These are phyloP conservation scores for Sapria himalayana DNA, from an alignment of 345 rosid species.

Conservation along the genomic window DNA sequence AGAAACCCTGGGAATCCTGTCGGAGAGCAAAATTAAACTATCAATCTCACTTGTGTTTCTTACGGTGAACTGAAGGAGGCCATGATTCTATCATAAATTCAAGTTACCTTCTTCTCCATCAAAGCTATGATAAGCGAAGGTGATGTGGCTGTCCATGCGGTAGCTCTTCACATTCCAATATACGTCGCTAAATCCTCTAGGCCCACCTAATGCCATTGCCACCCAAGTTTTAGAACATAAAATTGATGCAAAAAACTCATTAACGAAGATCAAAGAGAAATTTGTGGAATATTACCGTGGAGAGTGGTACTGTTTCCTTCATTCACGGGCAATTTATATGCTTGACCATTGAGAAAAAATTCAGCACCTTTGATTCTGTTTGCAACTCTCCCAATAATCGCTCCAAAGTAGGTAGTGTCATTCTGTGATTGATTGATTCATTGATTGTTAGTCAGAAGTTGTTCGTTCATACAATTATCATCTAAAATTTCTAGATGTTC, in stretches of 20 bases:
- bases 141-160: conserved; percentile 21
- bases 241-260: neutral
- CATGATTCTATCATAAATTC: too few species aligned
- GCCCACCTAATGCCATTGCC: conserved; percentile 47
- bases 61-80: too few species aligned
- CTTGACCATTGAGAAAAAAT: conserved; percentile 41
- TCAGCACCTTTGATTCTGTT: conserved; percentile 57
- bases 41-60: too few species aligned
- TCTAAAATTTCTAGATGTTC: too few species aligned
- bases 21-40: neutral
- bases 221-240: too few species aligned
- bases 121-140: conserved; percentile 40
- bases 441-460: too few species aligned
- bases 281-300: too few species aligned
- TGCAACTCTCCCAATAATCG: conserved; percentile 69
- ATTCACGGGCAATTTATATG: conserved; percentile 42
- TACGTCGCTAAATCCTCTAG: conserved; percentile 57
- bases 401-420: conserved; percentile 38
- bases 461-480: too few species aligned
- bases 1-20: conserved; percentile 71
- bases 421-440: too few species aligned
- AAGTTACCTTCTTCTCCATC: conserved; percentile 62
- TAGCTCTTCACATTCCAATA: conserved; percentile 44
- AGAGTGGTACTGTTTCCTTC: conserved; percentile 73
- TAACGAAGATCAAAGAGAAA: neutral